Conservation (phyloP, 2,329 filamentous ascomycete species). For the Aureobasidium vineae region DNA sequence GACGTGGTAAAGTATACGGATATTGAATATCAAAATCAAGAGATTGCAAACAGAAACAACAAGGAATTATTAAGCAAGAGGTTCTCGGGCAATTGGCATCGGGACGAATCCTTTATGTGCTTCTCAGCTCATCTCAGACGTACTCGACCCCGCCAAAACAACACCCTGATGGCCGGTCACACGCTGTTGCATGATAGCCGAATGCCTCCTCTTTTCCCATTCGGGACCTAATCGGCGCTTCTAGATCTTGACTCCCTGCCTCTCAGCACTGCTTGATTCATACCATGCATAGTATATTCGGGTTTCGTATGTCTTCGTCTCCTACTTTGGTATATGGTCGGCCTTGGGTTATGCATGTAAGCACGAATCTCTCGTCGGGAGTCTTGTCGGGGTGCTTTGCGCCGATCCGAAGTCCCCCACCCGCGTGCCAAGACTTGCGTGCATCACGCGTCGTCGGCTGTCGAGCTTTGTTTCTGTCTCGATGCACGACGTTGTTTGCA, state of each 20-base stretch:
- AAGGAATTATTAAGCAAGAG: not conserved
- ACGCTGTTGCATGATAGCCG: slow-evolving; percentile 20
- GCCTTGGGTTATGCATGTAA: not conserved
- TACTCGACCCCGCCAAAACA: slow-evolving; percentile 10
- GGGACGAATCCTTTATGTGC: not conserved
- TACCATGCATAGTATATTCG: not conserved
- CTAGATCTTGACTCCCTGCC: not conserved
- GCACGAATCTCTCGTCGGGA: not conserved
- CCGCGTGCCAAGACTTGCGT: not conserved
- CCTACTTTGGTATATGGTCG: not conserved
- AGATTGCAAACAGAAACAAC: not conserved
- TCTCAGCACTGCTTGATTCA: not conserved
- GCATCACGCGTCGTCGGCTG: not conserved
- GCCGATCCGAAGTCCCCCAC: not conserved
- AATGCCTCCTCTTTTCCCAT: not conserved
- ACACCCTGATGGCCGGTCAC: slow-evolving; percentile 24
- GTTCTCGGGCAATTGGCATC: not conserved
- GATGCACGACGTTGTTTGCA: not conserved
- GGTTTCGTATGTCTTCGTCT: not conserved
- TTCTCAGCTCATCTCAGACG: slow-evolving; percentile 2
- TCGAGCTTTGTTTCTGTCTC: not conserved
- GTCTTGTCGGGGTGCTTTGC: not conserved
- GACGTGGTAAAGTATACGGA: not conserved
- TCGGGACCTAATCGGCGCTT: not conserved
- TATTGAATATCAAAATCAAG: not conserved